These are phyloP conservation scores for Rosa chinensis DNA, from an alignment of 306 rosid genomes.

Conservation along the genomic window DNA sequence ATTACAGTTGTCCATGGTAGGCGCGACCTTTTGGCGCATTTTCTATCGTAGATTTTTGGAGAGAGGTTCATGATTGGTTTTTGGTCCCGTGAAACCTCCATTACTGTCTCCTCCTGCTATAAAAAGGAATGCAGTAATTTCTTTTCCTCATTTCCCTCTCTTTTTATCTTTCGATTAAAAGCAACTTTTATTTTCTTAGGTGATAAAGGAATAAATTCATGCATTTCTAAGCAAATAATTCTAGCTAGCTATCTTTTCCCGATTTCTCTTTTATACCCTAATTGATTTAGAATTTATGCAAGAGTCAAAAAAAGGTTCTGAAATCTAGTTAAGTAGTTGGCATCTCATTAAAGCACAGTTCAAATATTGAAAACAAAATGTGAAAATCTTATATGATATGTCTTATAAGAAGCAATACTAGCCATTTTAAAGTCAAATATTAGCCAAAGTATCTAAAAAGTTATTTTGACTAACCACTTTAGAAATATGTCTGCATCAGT, in stretches of 20 bases:
- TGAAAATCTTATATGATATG: background rate
- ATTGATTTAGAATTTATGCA: background rate
- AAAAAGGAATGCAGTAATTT: background rate
- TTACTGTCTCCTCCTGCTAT: background rate
- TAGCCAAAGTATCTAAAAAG: no score
- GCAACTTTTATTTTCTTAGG: background rate
- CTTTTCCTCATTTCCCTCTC: background rate
- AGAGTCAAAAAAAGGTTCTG: no score
- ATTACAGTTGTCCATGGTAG: conserved; percentile 1
- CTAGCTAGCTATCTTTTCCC: background rate
- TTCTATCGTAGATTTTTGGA: background rate
- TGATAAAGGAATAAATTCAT: background rate
- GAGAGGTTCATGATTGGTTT: background rate
- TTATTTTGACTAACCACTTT: no score
- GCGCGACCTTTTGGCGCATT: conserved; percentile 7
- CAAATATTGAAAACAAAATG: background rate
- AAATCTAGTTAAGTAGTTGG: background rate
- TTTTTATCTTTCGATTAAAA: background rate
- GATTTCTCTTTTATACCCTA: background rate
- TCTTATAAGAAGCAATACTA: no score
- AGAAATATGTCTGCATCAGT: no score
- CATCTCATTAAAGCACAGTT: background rate
- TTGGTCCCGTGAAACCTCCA: conserved; percentile 2
- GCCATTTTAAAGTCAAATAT: no score
- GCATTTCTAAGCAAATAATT: background rate